phyloP scores from a whole-genome alignment of 805 yeast genomes.

The Saccharomyces kudriavzevii region DNA sequence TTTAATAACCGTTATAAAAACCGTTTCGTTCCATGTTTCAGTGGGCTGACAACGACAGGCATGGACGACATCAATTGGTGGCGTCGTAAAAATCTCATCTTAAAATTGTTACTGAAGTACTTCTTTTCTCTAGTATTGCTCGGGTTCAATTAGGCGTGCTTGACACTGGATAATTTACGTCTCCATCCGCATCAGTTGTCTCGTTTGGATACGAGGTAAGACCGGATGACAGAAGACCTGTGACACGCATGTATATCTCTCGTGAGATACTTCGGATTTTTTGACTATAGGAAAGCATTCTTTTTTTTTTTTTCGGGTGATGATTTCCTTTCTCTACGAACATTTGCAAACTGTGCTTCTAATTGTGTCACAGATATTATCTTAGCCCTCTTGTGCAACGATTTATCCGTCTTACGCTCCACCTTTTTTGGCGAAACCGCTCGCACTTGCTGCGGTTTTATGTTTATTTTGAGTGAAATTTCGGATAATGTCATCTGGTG shows the following conservation, averaged over 20 bases:
- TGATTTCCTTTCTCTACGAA: not conserved
- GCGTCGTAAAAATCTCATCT: not conserved
- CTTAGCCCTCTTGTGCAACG: not conserved
- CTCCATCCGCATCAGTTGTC: not conserved
- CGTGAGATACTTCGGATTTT: not conserved
- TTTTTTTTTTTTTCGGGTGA: not conserved
- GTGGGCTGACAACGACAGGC: not conserved
- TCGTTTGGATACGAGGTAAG: not conserved
- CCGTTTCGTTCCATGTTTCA: not conserved
- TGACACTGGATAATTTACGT: not conserved
- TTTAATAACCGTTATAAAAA: not conserved
- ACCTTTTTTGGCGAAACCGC: not conserved
- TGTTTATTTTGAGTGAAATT: not conserved
- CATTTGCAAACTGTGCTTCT: conserved; percentile 4
- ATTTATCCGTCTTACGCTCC: not conserved
- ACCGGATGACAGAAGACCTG: not conserved
- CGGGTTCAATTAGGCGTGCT: not conserved
- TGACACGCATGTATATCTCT: not conserved
- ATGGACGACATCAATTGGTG: not conserved
- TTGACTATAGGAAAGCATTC: not conserved
- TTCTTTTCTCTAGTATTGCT: not conserved
- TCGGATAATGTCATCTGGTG: not conserved
- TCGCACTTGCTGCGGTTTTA: not conserved
- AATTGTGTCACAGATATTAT: conserved; percentile 5
- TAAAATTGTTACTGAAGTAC: not conserved